phyloP scores from a whole-genome alignment of 495 filamentous ascomycete genomes.

The Evernia prunastri region DNA sequence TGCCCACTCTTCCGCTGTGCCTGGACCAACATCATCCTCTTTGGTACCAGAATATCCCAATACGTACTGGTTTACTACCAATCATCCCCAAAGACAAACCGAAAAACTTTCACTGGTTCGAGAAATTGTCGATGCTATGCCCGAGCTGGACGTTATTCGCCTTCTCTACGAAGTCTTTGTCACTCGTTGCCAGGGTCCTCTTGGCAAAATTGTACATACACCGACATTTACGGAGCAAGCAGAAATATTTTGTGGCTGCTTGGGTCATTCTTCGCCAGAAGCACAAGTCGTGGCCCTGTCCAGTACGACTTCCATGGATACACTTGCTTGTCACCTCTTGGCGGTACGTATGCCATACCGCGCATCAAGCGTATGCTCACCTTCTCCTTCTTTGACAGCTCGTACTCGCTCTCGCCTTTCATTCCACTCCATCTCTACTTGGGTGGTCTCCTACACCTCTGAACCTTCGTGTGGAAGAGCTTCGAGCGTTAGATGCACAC shows the following conservation, averaged over 20 bases:
- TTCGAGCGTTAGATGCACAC: conserved; percentile 5
- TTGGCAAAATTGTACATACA: conserved; percentile 29
- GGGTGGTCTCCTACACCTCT: conserved; percentile 12
- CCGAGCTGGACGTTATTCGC: conserved; percentile 21
- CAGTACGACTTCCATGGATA: conserved; percentile 14
- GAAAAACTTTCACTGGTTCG: conserved; percentile 20
- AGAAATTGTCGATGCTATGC: conserved; percentile 26
- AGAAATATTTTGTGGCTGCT: conserved; percentile 9
- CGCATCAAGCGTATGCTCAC: background rate
- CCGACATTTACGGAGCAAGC: conserved; percentile 27
- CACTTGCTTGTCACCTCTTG: conserved; percentile 17
- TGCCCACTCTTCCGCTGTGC: background rate
- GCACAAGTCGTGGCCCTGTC: conserved; percentile 2
- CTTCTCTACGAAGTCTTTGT: conserved; percentile 28
- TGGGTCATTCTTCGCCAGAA: background rate
- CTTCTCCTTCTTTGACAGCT: conserved; percentile 1
- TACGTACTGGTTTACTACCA: conserved; percentile 7
- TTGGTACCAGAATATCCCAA: conserved; percentile 13
- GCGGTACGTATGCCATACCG: background rate
- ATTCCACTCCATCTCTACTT: conserved; percentile 15
- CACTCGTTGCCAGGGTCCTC: conserved; percentile 30
- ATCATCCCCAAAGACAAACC: conserved; percentile 3
- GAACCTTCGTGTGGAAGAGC: conserved; percentile 8
- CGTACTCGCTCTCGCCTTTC: conserved; percentile 15
- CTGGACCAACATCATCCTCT: background rate